phyloP scores from a whole-genome alignment of 2,329 filamentous ascomycete genomes.

The Botryotinia convoluta region DNA sequence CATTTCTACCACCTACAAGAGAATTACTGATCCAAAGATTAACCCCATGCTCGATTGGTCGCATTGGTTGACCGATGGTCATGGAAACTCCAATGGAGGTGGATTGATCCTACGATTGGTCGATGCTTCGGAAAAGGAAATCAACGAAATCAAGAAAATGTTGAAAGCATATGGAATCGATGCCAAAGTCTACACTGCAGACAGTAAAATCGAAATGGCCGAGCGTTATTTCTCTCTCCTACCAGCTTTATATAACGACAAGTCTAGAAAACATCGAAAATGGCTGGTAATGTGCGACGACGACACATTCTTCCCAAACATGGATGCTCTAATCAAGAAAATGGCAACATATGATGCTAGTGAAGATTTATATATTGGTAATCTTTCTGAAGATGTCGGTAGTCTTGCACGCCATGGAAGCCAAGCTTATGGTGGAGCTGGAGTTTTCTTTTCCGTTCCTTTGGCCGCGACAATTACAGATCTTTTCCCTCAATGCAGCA shows the following conservation, averaged over 20 bases:
- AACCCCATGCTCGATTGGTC: slow-evolving; percentile 57
- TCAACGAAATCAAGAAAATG: slow-evolving; percentile 48
- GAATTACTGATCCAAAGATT: slow-evolving; percentile 51
- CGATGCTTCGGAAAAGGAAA: slow-evolving; percentile 51
- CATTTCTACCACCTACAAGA: slow-evolving; percentile 56
- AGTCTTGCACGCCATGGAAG: slow-evolving; percentile 37
- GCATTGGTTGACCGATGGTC: slow-evolving; percentile 58
- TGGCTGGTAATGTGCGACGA: slow-evolving; percentile 40
- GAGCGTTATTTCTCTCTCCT: slow-evolving; percentile 56
- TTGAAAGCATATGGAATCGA: slow-evolving; percentile 52
- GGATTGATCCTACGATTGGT: slow-evolving; percentile 55
- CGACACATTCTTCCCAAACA: slow-evolving; percentile 37
- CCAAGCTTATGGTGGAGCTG: slow-evolving; percentile 38
- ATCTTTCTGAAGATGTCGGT: slow-evolving; percentile 37
- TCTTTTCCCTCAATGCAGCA: slow-evolving; percentile 47
- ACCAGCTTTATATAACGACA: slow-evolving; percentile 53
- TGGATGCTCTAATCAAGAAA: slow-evolving; percentile 34
- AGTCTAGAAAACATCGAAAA: slow-evolving; percentile 47
- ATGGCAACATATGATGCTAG: slow-evolving; percentile 31
- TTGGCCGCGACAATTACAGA: slow-evolving; percentile 47
- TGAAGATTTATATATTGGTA: slow-evolving; percentile 36
- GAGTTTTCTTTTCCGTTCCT: slow-evolving; percentile 40
- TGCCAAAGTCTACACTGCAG: slow-evolving; percentile 55
- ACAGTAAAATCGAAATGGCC: slow-evolving; percentile 55
- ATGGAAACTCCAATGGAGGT: slow-evolving; percentile 54